Base-by-base conservation (phyloP, 2,329 filamentous ascomycete species). In the Orbilia blumenaviensis region DNA sequence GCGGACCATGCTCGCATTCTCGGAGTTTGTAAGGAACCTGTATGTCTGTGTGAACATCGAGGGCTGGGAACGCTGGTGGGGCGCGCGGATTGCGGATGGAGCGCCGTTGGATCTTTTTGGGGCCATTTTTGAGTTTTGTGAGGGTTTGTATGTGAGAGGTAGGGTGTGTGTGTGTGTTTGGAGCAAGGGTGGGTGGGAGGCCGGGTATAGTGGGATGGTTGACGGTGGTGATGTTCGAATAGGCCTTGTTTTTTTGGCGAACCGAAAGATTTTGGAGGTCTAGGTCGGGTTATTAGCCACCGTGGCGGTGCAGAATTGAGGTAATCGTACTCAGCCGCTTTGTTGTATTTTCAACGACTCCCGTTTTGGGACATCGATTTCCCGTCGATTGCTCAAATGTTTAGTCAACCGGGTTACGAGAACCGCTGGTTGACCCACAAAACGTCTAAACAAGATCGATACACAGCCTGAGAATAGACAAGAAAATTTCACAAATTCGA, bases 21-120 rank as follows among this genome's bases (percentile, higher is more conserved):
- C 72, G 56, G 64, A 32, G 50, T 66, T 71, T 25, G 72, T 77
- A 41, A 77, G 16, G 64, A 77, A 77, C 42, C 50, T 48, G 72
- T 77, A 77, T 44, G 64, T 54, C 46, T 64, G 66, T 27, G 64
- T 71, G 38, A 77, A 21, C 7, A 77, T 9, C n/a, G 62, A 66
- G 18, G 72, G 64, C 34, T 77, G 56, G 14, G 50, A 42, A 48
- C 64, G 64, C 23, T 69, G 64, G 7, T 54, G 58, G 14, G 52
- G 36, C 1, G 62, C 54, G 63, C 71, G 71, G 38, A 75, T 41
- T 25, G 71, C 71, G 44, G 54, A 16, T 10, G 71, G 71, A 7
- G 63, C 71, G 50, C 60, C 67, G 36, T 2, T 21, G 27, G 52
- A 6, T 32, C 69, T 34, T 64, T 75, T 75, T 50, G 71, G 71